Evolutionary conservation across 345 rosid genomes (phyloP).

Genomic region (Eucalyptus erythrocorys): DNA sequence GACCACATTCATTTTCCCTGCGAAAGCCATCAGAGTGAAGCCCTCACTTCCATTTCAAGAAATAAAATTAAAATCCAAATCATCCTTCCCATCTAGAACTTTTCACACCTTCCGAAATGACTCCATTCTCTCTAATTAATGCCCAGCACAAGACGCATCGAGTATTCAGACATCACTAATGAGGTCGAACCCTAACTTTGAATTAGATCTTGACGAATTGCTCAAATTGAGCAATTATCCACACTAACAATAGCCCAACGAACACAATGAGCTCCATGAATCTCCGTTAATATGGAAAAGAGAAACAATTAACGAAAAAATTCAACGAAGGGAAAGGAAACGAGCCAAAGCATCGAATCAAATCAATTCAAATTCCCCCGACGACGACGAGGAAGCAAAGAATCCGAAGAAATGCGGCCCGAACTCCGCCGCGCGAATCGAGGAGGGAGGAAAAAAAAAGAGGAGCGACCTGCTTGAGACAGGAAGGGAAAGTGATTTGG

Average conservation of each 20-base stretch:
- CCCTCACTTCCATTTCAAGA: background rate
- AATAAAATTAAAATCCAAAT: background rate
- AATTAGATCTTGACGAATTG: background rate
- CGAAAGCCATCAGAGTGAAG: background rate
- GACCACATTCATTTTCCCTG: background rate
- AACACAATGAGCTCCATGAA: background rate
- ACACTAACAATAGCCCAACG: background rate
- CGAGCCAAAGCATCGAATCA: background rate
- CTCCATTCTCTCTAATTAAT: background rate
- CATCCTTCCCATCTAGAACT: background rate
- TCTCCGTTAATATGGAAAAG: background rate
- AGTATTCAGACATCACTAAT: background rate
- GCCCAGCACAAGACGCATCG: background rate
- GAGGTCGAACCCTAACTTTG: background rate
- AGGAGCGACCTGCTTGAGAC: conserved; percentile 60
- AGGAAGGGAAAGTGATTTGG: conserved; percentile 85
- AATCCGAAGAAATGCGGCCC: background rate
- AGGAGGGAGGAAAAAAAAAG: background rate
- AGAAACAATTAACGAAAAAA: background rate
- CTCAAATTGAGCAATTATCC: background rate
- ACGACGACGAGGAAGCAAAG: background rate
- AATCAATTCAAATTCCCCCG: background rate
- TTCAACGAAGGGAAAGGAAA: background rate
- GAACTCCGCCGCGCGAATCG: background rate
- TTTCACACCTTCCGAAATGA: background rate